phyloP scores from a whole-genome alignment of 306 rosid species.

The Dryas octopetala region DNA sequence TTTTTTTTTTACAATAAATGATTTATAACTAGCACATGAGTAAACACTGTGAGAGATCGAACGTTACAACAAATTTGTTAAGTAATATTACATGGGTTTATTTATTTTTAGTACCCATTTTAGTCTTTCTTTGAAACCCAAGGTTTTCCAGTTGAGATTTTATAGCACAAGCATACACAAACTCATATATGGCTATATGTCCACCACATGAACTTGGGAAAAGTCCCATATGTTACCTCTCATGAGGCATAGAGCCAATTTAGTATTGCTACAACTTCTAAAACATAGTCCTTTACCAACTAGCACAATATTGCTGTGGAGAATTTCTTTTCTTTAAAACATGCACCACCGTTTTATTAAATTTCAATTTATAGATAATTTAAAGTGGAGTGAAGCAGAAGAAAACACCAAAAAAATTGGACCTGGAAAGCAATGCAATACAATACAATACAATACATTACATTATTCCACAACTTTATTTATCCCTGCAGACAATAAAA shows the following conservation, averaged over 20 bases:
- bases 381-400: background rate
- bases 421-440: conserved; percentile 1
- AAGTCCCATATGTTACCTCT: background rate
- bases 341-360: background rate
- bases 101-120: no score
- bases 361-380: background rate
- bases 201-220: no score
- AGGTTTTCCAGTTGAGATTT: no score
- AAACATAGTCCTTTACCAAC: background rate
- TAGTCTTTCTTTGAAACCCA: no score
- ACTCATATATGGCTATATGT: no score
- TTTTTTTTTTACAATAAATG: no score
- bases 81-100: no score
- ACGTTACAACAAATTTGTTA: no score
- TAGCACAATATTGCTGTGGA: background rate
- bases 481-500: conserved; percentile 12
- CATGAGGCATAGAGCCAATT: background rate
- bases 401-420: conserved; percentile 12
- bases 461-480: background rate
- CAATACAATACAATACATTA: background rate
- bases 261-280: no score
- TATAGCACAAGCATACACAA: no score
- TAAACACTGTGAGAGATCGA: no score
- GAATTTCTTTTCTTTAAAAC: background rate
- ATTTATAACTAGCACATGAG: no score